Evolutionary conservation across 768 basidiomycete species (phyloP).

Genomic region (Mycena sanguinolenta): DNA sequence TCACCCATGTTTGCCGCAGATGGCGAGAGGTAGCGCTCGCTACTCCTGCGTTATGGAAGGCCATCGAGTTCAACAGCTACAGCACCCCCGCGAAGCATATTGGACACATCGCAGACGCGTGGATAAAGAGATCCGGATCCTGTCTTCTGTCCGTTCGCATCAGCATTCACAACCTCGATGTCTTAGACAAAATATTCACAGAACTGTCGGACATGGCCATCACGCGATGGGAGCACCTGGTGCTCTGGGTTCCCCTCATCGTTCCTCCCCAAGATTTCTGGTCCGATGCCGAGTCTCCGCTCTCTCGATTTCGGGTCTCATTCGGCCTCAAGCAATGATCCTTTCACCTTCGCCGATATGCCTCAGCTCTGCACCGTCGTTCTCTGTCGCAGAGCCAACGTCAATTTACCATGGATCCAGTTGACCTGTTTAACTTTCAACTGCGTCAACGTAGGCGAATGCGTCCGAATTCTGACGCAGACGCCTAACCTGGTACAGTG

Average conservation of each 20-base stretch:
- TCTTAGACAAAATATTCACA: not conserved
- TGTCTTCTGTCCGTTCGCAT: not conserved
- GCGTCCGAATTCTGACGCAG: not conserved
- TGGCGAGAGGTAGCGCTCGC: constrained; percentile 1
- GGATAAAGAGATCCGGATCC: not conserved
- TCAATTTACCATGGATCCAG: constrained; percentile 8
- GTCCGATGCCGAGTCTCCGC: not conserved
- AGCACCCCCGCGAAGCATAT: too few species aligned
- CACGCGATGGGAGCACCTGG: not conserved
- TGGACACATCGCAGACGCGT: not conserved
- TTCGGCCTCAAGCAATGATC: not conserved
- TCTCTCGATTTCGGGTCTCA: not conserved
- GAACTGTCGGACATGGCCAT: not conserved
- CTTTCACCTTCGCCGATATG: not conserved
- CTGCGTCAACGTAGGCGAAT: not conserved
- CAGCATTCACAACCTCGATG: too few species aligned
- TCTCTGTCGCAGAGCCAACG: not conserved
- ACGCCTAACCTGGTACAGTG: not conserved
- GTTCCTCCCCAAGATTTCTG: not conserved
- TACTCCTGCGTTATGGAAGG: not conserved
- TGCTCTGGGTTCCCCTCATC: not conserved
- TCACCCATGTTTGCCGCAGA: not conserved
- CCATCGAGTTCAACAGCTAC: not conserved
- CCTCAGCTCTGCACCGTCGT: not conserved
- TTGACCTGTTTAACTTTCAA: not conserved